A percentile compares a stretch with the other conserved stretches of the same genome.
These are phyloP conservation scores for Tricharina praecox DNA, from an alignment of 495 filamentous ascomycete species.

Conservation along the genomic window DNA sequence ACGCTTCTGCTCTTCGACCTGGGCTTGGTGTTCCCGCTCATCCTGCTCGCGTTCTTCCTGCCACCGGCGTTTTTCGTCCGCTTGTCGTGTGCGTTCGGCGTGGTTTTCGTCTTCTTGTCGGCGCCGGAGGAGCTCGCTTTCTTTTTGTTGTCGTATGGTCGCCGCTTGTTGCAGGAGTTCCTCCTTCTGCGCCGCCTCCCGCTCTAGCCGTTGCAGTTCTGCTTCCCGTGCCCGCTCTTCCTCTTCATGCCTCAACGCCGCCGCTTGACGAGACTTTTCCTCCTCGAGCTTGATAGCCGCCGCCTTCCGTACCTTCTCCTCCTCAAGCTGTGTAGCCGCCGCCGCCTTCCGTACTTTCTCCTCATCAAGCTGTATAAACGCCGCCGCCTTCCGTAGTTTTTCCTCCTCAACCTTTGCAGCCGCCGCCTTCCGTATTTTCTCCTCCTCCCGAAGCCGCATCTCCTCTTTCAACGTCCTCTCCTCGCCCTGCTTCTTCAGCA, in stretches of 20 bases:
- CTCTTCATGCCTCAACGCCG: constrained; percentile 37
- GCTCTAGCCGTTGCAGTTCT: background rate
- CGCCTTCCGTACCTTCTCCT: constrained; percentile 47
- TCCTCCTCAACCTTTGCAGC: constrained; percentile 27
- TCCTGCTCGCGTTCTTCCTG: no score
- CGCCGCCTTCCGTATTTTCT: constrained; percentile 13
- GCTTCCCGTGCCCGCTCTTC: constrained; percentile 45
- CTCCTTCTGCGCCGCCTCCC: constrained; percentile 27
- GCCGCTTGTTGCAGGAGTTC: constrained; percentile 52
- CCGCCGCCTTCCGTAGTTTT: constrained; percentile 3
- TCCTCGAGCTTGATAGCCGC: constrained; percentile 52
- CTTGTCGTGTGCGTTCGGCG: background rate
- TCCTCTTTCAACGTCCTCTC: constrained; percentile 24
- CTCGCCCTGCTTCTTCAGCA: constrained; percentile 6
- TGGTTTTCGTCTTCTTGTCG: background rate
- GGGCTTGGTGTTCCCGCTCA: no score
- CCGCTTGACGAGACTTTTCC: constrained; percentile 48
- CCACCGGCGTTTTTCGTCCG: constrained; percentile 1
- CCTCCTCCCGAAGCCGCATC: constrained; percentile 35
- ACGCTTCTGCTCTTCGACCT: no score
- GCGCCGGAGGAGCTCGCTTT: constrained; percentile 4
- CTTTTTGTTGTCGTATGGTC: constrained; percentile 1
- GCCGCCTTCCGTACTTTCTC: constrained; percentile 43
- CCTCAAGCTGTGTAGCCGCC: constrained; percentile 35
- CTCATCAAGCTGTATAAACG: constrained; percentile 26